Evolutionary conservation across 768 basidiomycete genomes (phyloP).

Genomic region (Termitomyces sp.): DNA sequence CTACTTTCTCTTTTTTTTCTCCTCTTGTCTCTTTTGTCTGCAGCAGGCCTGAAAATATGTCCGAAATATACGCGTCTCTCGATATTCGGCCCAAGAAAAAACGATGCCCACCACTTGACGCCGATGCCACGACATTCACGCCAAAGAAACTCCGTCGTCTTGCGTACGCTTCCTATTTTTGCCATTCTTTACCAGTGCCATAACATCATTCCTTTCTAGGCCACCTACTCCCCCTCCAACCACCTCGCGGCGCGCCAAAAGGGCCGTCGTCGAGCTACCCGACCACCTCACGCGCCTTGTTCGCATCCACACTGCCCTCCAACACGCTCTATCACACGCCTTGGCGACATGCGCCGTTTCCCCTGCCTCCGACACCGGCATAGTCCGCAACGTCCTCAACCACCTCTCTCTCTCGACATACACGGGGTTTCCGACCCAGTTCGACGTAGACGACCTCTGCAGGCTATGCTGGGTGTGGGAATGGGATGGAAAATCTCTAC

Average conservation of each 20-base stretch:
- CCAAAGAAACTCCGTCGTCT: conserved; percentile 68
- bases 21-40: not conserved
- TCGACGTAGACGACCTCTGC: conserved; percentile 64
- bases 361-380: conserved; percentile 69
- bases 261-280: conserved; percentile 35
- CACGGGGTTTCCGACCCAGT: conserved; percentile 57
- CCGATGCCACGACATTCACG: conserved; percentile 44
- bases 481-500: conserved; percentile 59
- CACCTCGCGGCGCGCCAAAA: conserved; percentile 26
- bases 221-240: conserved; percentile 59
- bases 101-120: conserved; percentile 50
- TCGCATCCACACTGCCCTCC: conserved; percentile 62
- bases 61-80: conserved; percentile 57
- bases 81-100: conserved; percentile 69
- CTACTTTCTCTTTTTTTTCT: not conserved
- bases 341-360: conserved; percentile 79
- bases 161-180: conserved; percentile 32
- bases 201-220: conserved; percentile 23
- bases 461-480: conserved; percentile 89
- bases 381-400: conserved; percentile 75
- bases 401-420: conserved; percentile 69
- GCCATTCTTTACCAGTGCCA: not conserved
- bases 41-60: conserved; percentile 31
- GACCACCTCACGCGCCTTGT: conserved; percentile 56
- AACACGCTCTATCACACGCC: conserved; percentile 81